Evolutionary conservation across 116 monocot genomes (phyloP).

Genomic region (Posidonia oceanica): DNA sequence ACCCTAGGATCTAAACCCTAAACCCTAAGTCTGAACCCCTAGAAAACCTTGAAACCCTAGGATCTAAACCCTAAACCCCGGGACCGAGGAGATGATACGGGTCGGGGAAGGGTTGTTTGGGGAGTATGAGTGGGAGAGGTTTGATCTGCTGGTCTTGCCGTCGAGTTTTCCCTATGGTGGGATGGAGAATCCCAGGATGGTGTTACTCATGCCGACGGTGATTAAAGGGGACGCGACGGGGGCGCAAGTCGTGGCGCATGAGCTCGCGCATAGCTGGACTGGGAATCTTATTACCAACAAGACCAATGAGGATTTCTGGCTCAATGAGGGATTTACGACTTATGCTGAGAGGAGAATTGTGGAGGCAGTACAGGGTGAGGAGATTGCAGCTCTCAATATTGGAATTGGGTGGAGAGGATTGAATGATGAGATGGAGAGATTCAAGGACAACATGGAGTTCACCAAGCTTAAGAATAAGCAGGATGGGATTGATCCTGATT

Average conservation of each 20-base stretch:
- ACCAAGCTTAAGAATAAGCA: constrained; percentile 91
- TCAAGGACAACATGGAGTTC: constrained; percentile 87
- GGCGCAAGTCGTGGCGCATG: constrained; percentile 93
- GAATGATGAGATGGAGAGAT: constrained; percentile 74
- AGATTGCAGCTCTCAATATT: constrained; percentile 64
- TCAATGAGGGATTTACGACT: constrained; percentile 96
- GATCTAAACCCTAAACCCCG: too few relatives aligned
- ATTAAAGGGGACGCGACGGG: constrained; percentile 79
- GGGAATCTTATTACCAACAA: constrained; percentile 97
- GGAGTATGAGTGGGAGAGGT: constrained; percentile 91
- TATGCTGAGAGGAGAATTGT: constrained; percentile 96
- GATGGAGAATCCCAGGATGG: constrained; percentile 96
- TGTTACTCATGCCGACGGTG: constrained; percentile 84
- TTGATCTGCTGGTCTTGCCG: constrained; percentile 80
- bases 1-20: too few relatives aligned
- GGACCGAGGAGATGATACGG: constrained; percentile 78
- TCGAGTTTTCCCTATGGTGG: constrained; percentile 92
- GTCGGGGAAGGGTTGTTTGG: constrained; percentile 77
- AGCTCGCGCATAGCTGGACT: constrained; percentile 98
- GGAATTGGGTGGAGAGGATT: constrained; percentile 94
- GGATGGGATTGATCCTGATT: constrained; percentile 79
- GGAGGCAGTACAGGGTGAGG: constrained; percentile 85
- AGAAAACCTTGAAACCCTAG: too few relatives aligned
- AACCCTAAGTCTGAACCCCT: too few relatives aligned
- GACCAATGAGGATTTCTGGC: constrained; percentile 95